Evolutionary conservation across 805 yeast genomes (phyloP), one percentile per base, ranked within the genome.

Genomic region (Zygosaccharomyces gambellarensis): DNA sequence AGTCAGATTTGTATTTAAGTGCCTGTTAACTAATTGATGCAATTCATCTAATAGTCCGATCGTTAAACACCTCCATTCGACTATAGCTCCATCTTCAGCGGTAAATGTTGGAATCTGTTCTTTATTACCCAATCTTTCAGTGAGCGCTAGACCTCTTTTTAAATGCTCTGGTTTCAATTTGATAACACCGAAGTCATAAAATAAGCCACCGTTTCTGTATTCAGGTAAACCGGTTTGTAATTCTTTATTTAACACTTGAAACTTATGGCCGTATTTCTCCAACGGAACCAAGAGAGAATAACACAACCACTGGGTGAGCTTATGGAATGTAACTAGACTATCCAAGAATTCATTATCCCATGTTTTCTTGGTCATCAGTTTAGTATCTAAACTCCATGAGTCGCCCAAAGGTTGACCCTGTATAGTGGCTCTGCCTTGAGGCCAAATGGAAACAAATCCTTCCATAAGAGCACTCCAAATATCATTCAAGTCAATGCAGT

Each of bases 21-120:
- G 68, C 27, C 72, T 67, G 54, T 82, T 82, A 34, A 81, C 76
- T 45, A 76, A 51, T 10, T 80, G 80, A 19, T 81, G 66, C 3
- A 82, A 61, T 52, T 69, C 61, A 58, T 82, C 87, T 41, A 82
- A 63, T 34, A 81, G 67, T 4, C 81, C 81, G 38, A 82, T 76
- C 0, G 83, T 82, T 44, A 74, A 67, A 29, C 85, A 79, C 60
- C 87, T 73, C 87, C 87, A 82, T 59, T 82, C 87, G 10, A 82
- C 83, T 49, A 82, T 80, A 19, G 74, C 77, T 43, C 82, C 85
- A 56, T 79, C 80, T 27, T 72, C 74, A 1, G 85, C 82, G 0
- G 62, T 61, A 54, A 73, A 82, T 2, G 77, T 68, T 34, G 86
- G 85, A 21, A 78, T 69, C 0, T 56, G 55, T 11, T 65, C 54